Conservation (phyloP, 768 basidiomycete genomes). For the Sistotremastrum suecicum region DNA sequence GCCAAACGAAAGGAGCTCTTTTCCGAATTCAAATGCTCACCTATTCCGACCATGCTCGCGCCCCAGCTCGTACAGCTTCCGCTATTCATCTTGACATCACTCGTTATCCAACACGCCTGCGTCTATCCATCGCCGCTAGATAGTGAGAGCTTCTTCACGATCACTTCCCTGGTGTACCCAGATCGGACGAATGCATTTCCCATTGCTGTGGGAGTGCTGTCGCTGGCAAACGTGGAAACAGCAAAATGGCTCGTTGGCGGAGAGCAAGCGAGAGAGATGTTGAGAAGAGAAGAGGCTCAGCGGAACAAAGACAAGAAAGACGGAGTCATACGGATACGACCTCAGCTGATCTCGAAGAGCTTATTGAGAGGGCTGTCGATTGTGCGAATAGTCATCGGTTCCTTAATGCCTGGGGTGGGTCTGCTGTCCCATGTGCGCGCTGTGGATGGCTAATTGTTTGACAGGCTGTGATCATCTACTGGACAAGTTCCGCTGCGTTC, state of each 20-base stretch:
- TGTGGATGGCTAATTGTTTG: constrained; percentile 2
- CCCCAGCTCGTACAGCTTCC: constrained; percentile 59
- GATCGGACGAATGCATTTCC: constrained; percentile 62
- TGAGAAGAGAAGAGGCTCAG: constrained; percentile 33
- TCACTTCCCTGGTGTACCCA: constrained; percentile 53
- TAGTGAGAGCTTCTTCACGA: constrained; percentile 62
- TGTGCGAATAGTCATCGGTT: constrained; percentile 50
- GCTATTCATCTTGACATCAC: constrained; percentile 52
- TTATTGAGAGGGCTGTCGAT: constrained; percentile 44
- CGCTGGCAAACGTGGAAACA: constrained; percentile 69
- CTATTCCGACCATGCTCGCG: constrained; percentile 39
- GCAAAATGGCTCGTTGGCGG: constrained; percentile 58
- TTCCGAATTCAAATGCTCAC: constrained; percentile 40
- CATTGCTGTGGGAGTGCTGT: constrained; percentile 55
- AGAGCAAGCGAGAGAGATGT: constrained; percentile 25
- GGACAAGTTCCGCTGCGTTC: constrained; percentile 64
- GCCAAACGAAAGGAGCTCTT: constrained; percentile 45
- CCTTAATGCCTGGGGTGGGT: constrained; percentile 59
- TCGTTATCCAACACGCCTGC: constrained; percentile 41
- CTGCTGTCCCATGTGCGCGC: background rate
- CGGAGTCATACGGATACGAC: constrained; percentile 30
- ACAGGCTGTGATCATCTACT: constrained; percentile 60
- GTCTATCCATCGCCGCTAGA: constrained; percentile 52
- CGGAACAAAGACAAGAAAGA: constrained; percentile 30
- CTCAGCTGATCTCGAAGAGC: constrained; percentile 37